Evolutionary conservation across 371 early-diverging fungal genomes (phyloP), one percentile per base, ranked within the genome.

Genomic region (Mucor racemosus): DNA sequence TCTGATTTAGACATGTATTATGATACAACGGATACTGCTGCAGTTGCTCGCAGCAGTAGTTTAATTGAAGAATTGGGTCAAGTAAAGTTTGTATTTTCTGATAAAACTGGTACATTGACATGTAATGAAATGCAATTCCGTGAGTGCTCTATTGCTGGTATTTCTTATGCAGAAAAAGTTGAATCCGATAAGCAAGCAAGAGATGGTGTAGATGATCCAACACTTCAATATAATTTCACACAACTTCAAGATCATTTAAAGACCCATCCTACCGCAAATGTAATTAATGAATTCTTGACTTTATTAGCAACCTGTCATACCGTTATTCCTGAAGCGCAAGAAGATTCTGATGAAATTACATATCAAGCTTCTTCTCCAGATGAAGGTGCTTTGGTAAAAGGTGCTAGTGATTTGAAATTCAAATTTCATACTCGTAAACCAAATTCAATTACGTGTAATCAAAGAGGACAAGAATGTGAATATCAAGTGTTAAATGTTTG

Each of bases 91-190:
- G 90, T 94, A 17, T 94, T 94, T 62, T 91, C 91, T 14, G 95
- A 93, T 73, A 94, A 94, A 81, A 99, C 99, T 11, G 99, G 99
- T 42, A 99, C 99, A 5, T 80, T 99, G 62, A 99, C 99, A 0
- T 93, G 95, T 72, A 99, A 99, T 76, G 89, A 93, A 67, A 99
- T 99, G 99, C 91, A 92, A 68, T 95, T 97, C 76, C 92, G 93
- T 39, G 87, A 93, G 73, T 91, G 89, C 59, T 90, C 91, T 4
- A 91, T 95, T 59, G 92, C 86, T 15, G 94, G 95, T 46, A 67
- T 89, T 39, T 87, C 88, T 15, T 95, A 92, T 78, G 79, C 93
- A 0, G 92, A 93, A 54, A 79, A 84, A 3, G 90, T 93, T 0
- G 93, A 93, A 66, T 87, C 92, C 1, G 83, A 88, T 44, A 91